phyloP scores from a whole-genome alignment of 257 asterid genomes.

The Striga asiatica region DNA sequence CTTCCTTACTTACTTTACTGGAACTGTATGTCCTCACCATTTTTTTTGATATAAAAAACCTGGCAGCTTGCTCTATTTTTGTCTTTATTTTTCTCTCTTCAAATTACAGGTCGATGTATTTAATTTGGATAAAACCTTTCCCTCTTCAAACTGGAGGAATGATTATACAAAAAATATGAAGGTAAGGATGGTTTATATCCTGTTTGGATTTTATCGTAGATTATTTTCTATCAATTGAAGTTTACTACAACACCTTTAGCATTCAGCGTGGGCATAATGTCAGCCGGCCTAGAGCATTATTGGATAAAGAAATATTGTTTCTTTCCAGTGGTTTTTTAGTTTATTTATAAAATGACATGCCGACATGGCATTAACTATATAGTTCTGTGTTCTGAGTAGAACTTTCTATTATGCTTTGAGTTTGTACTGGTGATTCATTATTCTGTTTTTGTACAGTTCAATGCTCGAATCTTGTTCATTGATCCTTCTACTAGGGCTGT shows the following conservation, averaged over 20 bases:
- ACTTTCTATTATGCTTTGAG: not conserved
- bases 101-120: constrained; percentile 65
- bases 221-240: not conserved
- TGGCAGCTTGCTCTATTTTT: constrained; percentile 5
- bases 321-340: not conserved
- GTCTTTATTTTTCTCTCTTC: constrained; percentile 12
- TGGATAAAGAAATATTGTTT: not conserved
- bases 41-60: constrained; percentile 12
- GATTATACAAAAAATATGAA: constrained; percentile 59
- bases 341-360: not conserved
- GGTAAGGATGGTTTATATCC: constrained; percentile 31
- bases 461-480: constrained; percentile 89
- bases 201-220: not conserved
- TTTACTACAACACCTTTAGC: not conserved
- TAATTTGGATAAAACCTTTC: constrained; percentile 57
- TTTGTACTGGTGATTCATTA: constrained; percentile 5
- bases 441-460: constrained; percentile 41
- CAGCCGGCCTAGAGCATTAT: not conserved
- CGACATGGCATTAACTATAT: not conserved
- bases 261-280: not conserved
- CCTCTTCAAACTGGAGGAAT: constrained; percentile 76
- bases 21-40: constrained; percentile 64
- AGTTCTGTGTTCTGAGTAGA: not conserved
- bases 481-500: constrained; percentile 94
- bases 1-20: constrained; percentile 85